Evolutionary conservation across 2,329 filamentous ascomycete genomes (phyloP), one percentile per base, ranked within the genome.

Genomic region (Clonostachys rosea): DNA sequence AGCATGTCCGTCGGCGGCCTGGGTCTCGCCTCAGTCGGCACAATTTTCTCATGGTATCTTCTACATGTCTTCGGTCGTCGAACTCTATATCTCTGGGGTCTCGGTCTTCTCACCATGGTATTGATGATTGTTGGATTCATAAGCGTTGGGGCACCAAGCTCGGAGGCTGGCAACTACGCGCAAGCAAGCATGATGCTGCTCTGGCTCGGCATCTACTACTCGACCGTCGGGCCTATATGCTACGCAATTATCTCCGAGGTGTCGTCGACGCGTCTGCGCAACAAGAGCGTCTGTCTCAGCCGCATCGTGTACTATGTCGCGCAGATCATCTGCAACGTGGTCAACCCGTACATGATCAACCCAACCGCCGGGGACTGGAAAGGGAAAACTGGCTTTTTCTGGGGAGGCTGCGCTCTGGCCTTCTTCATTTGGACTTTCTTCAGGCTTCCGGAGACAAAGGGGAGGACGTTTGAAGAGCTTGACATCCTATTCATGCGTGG

Each of bases 371-470:
- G 71, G 61, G 69, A 71, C 53, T 71, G 70, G 69, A 71, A 60
- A 52, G 77, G 73, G 56, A 73, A 63, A 64, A 68, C 60, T 45
- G 78, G 64, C 3, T 69, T 74, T 53, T 67, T 75, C 59, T 75
- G 69, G 66, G 67, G 64, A 9, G 66, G 56, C 33, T 66, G 74
- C 13, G 74, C 74, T 52, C 52, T 73, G 5, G 12, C 69, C 5
- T 74, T 73, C 34, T 60, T 72, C 4, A 44, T 68, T 1, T 83
- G 79, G 69, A 73, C 75, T 0, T 76, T 66, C 49, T 76, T 75
- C 55, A 73, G 71, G 16, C 63, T 79, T 6, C 76, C 76, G 5
- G 79, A 83, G 64, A 76, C 78, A 13, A 73, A 70, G 47, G 76
- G 70, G 8, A 69, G 75, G 35, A 77, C 75, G 0, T 74, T 76